Conservation (phyloP, 2,329 filamentous ascomycete species). For the Aspergillus tamarii region DNA sequence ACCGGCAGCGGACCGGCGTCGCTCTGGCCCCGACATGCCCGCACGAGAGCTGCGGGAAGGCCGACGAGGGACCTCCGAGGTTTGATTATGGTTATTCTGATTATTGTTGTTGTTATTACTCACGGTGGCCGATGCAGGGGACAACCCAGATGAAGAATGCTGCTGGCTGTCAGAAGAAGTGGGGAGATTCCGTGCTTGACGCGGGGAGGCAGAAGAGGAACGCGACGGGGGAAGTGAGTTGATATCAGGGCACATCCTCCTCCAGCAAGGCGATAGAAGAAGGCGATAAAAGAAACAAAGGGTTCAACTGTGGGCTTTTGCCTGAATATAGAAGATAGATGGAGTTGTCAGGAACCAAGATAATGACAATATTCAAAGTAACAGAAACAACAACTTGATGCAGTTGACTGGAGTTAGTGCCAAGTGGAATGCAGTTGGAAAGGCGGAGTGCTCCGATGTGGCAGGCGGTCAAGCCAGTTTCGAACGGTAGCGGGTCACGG, state of each 20-base stretch:
- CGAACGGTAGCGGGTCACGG: neutral
- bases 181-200: conserved; percentile 34
- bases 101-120: conserved; percentile 37
- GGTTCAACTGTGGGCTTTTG: neutral
- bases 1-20: conserved; percentile 46
- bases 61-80: conserved; percentile 62
- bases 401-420: too few relatives aligned
- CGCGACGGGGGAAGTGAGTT: conserved; percentile 69
- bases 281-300: neutral
- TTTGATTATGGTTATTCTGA: conserved; percentile 70
- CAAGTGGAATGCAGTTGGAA: conserved; percentile 2
- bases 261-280: neutral
- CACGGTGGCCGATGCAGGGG: conserved; percentile 17
- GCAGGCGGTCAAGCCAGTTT: conserved; percentile 10
- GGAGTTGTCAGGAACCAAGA: neutral
- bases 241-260: conserved; percentile 70
- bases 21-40: conserved; percentile 44
- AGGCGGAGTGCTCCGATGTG: conserved; percentile 1
- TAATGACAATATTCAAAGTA: neutral
- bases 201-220: conserved; percentile 45
- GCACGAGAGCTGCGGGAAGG: conserved; percentile 41
- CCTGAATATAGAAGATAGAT: neutral
- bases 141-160: conserved; percentile 12
- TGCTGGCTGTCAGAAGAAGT: conserved; percentile 62
- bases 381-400: neutral